Conservation (phyloP, 345 rosid genomes). For the Cochlearia excelsa region DNA sequence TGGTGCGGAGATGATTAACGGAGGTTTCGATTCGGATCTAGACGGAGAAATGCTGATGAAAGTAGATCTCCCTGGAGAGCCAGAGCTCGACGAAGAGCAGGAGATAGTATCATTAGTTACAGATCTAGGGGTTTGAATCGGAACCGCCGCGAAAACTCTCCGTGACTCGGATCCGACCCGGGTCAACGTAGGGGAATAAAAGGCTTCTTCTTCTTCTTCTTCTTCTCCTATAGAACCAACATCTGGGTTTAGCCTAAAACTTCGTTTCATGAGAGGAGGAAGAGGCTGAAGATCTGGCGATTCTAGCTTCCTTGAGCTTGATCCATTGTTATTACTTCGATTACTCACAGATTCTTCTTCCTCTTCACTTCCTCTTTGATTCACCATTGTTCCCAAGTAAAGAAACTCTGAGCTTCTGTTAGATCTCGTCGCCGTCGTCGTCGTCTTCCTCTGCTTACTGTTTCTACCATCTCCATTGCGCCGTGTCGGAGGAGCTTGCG, state of each 20-base stretch:
- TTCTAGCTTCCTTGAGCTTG: slow-evolving; percentile 58
- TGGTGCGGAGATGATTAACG: slow-evolving; percentile 21
- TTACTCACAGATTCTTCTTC: slow-evolving; percentile 36
- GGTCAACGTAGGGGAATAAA: slow-evolving; percentile 71
- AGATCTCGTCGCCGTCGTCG: slow-evolving; percentile 37
- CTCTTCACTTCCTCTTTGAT: slow-evolving; percentile 44
- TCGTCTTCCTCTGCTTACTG: slow-evolving; percentile 38
- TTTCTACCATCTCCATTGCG: slow-evolving; percentile 29
- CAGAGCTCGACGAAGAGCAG: slow-evolving; percentile 63
- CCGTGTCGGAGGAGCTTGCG: slow-evolving; percentile 51
- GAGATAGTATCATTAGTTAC: slow-evolving; percentile 49
- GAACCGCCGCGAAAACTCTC: slow-evolving; percentile 44
- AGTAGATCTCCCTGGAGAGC: slow-evolving; percentile 73
- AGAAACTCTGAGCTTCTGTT: slow-evolving; percentile 81
- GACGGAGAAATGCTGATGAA: slow-evolving; percentile 83
- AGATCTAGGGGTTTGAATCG: slow-evolving; percentile 38
- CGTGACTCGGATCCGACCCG: slow-evolving; percentile 77
- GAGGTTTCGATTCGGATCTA: slow-evolving; percentile 50
- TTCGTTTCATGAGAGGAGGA: slow-evolving; percentile 71
- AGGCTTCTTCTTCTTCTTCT: slow-evolving; percentile 86
- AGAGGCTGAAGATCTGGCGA: slow-evolving; percentile 96
- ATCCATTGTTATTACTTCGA: slow-evolving; percentile 27
- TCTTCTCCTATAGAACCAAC: slow-evolving; percentile 56
- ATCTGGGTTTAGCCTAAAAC: slow-evolving; percentile 46
- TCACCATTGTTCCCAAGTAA: slow-evolving; percentile 68